These are phyloP conservation scores for Pleurotus sapidus DNA, from an alignment of 768 basidiomycete genomes.

Conservation along the genomic window DNA sequence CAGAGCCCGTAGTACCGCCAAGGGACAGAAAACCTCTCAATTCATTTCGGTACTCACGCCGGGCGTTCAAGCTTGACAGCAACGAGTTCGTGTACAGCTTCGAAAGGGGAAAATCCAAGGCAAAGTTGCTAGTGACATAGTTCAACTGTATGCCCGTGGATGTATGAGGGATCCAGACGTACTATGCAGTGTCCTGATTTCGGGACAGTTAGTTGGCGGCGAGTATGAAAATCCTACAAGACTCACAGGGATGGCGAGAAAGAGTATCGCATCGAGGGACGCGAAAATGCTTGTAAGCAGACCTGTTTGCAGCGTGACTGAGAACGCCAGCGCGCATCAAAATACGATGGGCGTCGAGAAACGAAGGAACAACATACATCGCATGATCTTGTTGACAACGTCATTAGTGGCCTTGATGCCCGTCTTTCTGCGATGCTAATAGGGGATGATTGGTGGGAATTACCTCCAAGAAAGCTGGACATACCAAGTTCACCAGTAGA, in stretches of 20 bases:
- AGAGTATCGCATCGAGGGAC: constrained; percentile 23
- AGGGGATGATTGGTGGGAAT: background rate
- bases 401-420: constrained; percentile 35
- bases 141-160: background rate
- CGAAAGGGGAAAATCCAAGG: constrained; percentile 25
- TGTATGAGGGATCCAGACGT: background rate
- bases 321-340: background rate
- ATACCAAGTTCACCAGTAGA: constrained; percentile 31
- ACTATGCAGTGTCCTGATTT: background rate
- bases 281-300: constrained; percentile 34
- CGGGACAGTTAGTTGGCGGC: no score
- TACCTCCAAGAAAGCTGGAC: background rate
- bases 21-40: no score
- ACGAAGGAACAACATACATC: constrained; percentile 14
- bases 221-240: background rate
- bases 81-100: constrained; percentile 29
- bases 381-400: constrained; percentile 31
- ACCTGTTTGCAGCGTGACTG: constrained; percentile 39
- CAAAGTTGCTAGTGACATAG: constrained; percentile 19
- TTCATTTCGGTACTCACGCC: no score
- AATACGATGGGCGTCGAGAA: no score
- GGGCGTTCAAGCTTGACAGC: constrained; percentile 7
- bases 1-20: no score
- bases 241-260: constrained; percentile 12
- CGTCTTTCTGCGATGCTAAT: constrained; percentile 28